Evolutionary conservation across 1,284 basidiomycete species (phyloP).

Genomic region (Xerocomus amazonicus): DNA sequence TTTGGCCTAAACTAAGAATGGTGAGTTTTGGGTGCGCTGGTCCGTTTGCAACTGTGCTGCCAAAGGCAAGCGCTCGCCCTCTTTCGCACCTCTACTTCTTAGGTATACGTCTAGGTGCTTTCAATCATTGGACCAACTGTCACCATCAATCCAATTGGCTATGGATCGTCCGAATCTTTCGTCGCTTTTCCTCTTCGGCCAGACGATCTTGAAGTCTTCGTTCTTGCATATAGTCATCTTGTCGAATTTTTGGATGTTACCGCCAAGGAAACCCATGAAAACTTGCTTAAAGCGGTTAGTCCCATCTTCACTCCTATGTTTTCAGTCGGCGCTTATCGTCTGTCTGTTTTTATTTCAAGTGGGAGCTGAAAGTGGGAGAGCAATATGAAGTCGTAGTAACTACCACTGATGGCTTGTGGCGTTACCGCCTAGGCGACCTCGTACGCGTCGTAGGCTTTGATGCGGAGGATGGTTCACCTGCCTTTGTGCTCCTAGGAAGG

Average conservation of each 20-base stretch:
- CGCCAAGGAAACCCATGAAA: background rate
- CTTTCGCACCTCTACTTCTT: background rate
- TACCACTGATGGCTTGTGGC: constrained; percentile 24
- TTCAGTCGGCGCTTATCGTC: too few relatives aligned
- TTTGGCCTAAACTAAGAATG: constrained; percentile 5
- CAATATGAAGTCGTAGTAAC: constrained; percentile 24
- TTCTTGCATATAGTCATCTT: background rate
- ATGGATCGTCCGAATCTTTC: background rate
- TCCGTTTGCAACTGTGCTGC: background rate
- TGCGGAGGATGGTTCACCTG: constrained; percentile 12
- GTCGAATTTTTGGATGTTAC: background rate
- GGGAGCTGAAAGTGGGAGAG: background rate
- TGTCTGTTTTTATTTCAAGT: background rate
- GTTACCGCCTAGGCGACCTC: constrained; percentile 26
- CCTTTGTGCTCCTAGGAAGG: background rate
- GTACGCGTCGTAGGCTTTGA: constrained; percentile 23
- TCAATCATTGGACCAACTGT: background rate
- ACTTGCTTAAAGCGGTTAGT: background rate
- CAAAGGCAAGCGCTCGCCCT: background rate
- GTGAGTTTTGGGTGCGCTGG: background rate
- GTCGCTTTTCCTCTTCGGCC: background rate
- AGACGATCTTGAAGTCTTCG: background rate
- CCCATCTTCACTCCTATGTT: too few relatives aligned
- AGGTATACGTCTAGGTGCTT: background rate
- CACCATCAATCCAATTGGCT: background rate